These are phyloP conservation scores for Phlebiopsis gigantea DNA, from an alignment of 768 basidiomycete genomes.

Conservation along the genomic window DNA sequence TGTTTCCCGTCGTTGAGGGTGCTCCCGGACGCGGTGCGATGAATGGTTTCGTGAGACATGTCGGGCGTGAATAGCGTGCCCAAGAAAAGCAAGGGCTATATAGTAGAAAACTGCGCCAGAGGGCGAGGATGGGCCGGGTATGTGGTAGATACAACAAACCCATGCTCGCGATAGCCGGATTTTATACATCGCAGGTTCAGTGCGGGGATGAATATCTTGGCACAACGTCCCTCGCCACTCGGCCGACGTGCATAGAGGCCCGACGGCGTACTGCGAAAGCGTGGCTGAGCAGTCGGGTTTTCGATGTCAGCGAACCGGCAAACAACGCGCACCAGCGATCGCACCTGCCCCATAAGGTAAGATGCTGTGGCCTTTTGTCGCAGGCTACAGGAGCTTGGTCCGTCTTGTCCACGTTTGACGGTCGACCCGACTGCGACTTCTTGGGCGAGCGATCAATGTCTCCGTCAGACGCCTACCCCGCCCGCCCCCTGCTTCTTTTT, in stretches of 20 bases:
- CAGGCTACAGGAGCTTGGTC: not conserved
- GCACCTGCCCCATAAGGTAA: not conserved
- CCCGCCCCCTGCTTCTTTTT: slow-evolving; percentile 3
- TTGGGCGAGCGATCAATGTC: not conserved
- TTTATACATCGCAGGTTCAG: not conserved
- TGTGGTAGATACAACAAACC: no score
- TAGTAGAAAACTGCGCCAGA: not conserved
- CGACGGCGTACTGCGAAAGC: not conserved
- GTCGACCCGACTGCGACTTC: not conserved
- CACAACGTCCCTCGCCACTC: not conserved
- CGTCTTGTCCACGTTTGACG: not conserved
- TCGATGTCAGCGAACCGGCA: not conserved
- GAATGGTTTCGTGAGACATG: not conserved
- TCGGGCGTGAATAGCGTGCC: not conserved
- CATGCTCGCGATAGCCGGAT: not conserved
- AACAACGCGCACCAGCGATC: not conserved
- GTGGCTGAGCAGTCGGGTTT: not conserved
- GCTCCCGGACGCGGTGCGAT: not conserved
- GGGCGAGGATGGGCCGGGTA: not conserved
- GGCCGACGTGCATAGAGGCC: not conserved
- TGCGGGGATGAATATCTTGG: not conserved
- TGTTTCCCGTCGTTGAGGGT: not conserved
- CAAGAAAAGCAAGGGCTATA: not conserved
- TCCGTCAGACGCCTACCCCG: not conserved
- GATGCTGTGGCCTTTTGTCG: not conserved